Conservation (phyloP, 352 stramenopile genomes). For the Phytophthora pinifolia region DNA sequence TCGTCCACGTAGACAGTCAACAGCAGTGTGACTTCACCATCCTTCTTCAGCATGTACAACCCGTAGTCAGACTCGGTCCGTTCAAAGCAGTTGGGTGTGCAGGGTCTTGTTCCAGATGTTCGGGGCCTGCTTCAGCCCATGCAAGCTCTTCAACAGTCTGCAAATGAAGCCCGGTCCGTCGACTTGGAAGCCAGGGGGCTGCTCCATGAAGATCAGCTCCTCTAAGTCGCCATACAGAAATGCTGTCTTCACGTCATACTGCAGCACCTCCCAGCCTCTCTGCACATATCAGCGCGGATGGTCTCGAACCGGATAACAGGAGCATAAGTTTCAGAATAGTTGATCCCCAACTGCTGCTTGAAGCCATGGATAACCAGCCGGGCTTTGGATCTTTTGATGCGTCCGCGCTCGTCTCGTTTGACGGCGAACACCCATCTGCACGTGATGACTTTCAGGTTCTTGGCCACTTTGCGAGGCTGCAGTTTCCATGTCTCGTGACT, state of each 20-base stretch:
- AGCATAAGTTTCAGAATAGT: constrained; percentile 14
- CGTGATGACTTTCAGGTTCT: constrained; percentile 3
- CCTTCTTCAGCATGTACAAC: constrained; percentile 1
- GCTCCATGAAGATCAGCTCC: constrained; percentile 8
- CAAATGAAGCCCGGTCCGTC: not conserved
- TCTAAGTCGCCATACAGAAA: constrained; percentile 11
- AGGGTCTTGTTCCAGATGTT: no score
- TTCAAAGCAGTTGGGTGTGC: constrained; percentile 1
- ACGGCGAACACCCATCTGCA: no score
- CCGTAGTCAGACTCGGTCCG: constrained; percentile 4
- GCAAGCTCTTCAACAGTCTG: constrained; percentile 1
- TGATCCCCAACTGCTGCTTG: constrained; percentile 11
- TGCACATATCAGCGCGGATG: constrained; percentile 6
- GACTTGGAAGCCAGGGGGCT: constrained; percentile 5
- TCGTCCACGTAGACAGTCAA: constrained; percentile 6
- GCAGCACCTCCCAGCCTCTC: constrained; percentile 6
- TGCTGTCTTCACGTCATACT: constrained; percentile 14
- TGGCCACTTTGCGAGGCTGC: not conserved
- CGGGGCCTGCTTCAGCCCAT: constrained; percentile 9
- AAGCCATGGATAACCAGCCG: constrained; percentile 13
- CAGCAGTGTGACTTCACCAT: not conserved
- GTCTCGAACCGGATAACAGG: constrained; percentile 20
- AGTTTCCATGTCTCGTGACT: constrained; percentile 1
- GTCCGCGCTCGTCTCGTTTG: no score
- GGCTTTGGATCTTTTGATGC: constrained; percentile 16